Base-by-base conservation (phyloP, 2,329 filamentous ascomycete species). In the Teratosphaeria viscida region DNA sequence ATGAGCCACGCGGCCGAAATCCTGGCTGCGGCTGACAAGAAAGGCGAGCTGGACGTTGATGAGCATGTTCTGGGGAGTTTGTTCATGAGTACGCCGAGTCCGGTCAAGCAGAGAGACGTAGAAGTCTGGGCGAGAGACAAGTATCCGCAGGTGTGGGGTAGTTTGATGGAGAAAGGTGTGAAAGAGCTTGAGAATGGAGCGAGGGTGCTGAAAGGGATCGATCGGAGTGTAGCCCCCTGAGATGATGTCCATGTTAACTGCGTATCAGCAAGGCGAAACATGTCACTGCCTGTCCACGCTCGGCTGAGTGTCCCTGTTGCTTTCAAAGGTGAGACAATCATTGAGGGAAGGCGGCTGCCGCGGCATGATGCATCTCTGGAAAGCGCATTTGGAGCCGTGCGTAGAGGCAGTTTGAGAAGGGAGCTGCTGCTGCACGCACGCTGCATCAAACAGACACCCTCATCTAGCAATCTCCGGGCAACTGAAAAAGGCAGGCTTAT, bases 1-100 rank as follows among this genome's bases (percentile, higher is more conserved):
- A 79, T 89, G 54, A 83, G 89, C 23, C 85, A 88, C 66, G 85
- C 85, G 2, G 82, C 85, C 65, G 76, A 79, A 60, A 77, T 89
- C 37, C 78, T 96, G 52, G 79, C 85, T 64, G 80, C 82, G 34
- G 89, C 89, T 77, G 81, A 87, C 64, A 78, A 78, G 56, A 83
- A 84, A 59, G 82, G 86, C 59, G 89, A 88, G 11, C 78, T 84
- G 59, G 79, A 79, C 62, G 87, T 88, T n/a, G 85, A 88, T 70
- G 75, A 79, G 34, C 81, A 84, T 69, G 87, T 88, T 88, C 91
- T 96, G 55, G 90, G 86, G 16, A 82, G 86, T 29, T 79, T 90
- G 60, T 90, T 89, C 73, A 94, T 92, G 66, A 86, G 84, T 10
- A 80, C 90, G 81, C 60, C 80, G 82, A 61, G 79, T 81, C 57